Evolutionary conservation across 768 basidiomycete genomes (phyloP), one percentile per base, ranked within the genome.

Genomic region (Termitomyces sp.): DNA sequence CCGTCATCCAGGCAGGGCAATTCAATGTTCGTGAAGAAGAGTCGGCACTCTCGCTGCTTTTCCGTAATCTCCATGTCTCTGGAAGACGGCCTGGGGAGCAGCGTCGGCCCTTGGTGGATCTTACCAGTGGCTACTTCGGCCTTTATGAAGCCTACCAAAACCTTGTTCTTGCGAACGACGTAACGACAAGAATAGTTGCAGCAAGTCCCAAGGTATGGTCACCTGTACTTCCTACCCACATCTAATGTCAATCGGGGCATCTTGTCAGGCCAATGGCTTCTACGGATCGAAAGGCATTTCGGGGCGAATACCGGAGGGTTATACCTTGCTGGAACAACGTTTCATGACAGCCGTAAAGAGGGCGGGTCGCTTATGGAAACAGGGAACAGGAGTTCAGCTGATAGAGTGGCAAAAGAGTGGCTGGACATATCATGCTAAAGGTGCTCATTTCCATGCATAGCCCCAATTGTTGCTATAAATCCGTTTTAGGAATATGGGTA

Each of bases 351-450:
- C 85, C 4, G 84, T 84, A 3, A 68, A 67, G 47, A 67, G 66
- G n/a, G 81, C 84, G 0, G 75, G 75, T 5, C 75, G 75, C 35
- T 55, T 66, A 14, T 79, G 77, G 77, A 56, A 63, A 10, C 66
- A 61, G 32, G 72, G 74, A 4, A 65, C 72, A 34, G 82, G 84
- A 0, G 79, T 99, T 23, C 76, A 84, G 54, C 75, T 99, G 59
- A 80, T 75, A 57, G 96, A 99, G 70, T 99, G 97, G 97, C 81
- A 85, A 66, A 81, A 81, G 61, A 73, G 78, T 23, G 92, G 88
- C 3, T 99, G 97, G 97, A 98, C 97, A 1, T 99, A 99, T 72
- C 97, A 99, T 66, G 91, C 97, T 25, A 99, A 99, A 80, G 97
- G 95, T 96, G 59, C 39, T 69, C 60, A 37, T 37, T 40, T 8